Conservation (phyloP, 768 basidiomycete genomes). For the Lentinula guzmanii region DNA sequence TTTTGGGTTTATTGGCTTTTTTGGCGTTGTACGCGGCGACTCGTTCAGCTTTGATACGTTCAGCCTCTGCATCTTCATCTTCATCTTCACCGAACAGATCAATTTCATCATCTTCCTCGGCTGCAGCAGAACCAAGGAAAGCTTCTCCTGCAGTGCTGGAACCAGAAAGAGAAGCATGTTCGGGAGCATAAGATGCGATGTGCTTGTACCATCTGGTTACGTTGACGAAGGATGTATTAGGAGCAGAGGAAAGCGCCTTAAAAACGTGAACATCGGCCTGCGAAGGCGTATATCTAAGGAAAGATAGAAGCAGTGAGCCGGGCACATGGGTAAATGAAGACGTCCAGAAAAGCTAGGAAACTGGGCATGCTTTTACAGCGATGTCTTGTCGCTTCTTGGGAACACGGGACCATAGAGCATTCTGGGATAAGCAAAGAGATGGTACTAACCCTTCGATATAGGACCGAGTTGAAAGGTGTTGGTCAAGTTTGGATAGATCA, state of each 20-base stretch:
- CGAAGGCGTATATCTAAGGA: constrained; percentile 78
- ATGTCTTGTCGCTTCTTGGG: constrained; percentile 40
- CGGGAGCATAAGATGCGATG: constrained; percentile 79
- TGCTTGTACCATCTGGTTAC: constrained; percentile 91
- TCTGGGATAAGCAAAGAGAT: neutral
- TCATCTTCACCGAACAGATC: constrained; percentile 75
- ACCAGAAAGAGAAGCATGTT: constrained; percentile 76
- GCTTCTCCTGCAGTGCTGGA: constrained; percentile 77
- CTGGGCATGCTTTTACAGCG: constrained; percentile 56
- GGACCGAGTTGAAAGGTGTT: constrained; percentile 81
- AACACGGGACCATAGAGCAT: constrained; percentile 30
- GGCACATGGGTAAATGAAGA: constrained; percentile 6
- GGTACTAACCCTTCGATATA: constrained; percentile 84
- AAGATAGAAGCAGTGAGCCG: constrained; percentile 6
- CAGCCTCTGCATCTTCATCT: constrained; percentile 79
- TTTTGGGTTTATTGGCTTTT: constrained; percentile 89
- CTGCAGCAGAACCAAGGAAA: constrained; percentile 53
- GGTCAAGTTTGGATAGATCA: constrained; percentile 69
- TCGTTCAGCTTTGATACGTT: constrained; percentile 85
- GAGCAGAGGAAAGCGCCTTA: constrained; percentile 68
- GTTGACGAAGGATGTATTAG: constrained; percentile 64
- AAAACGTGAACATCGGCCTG: constrained; percentile 93
- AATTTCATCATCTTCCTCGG: constrained; percentile 68
- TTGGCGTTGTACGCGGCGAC: constrained; percentile 89
- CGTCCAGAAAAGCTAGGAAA: constrained; percentile 25